phyloP scores from a whole-genome alignment of 139 green algal species.

The Haematococcus lacustris region DNA sequence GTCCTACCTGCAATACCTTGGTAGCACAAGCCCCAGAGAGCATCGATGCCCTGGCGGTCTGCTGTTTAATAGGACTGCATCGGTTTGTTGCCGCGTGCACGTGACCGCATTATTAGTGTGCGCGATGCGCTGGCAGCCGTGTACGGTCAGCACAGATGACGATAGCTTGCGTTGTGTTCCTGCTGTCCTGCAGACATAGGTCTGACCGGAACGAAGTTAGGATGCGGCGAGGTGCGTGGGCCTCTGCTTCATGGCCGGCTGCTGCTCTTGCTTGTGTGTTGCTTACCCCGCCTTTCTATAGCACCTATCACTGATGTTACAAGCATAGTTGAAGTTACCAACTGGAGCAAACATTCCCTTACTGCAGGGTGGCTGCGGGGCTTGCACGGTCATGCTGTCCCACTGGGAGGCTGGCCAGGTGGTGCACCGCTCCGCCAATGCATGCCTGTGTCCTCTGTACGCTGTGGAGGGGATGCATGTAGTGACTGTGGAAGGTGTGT shows the following conservation, averaged over 20 bases:
- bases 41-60: background rate
- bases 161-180: background rate
- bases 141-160: background rate
- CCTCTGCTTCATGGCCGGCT: background rate
- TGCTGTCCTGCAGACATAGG: constrained; percentile 48
- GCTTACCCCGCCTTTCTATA: background rate
- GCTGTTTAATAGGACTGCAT: background rate
- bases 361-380: constrained; percentile 78
- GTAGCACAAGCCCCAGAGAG: background rate
- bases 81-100: background rate
- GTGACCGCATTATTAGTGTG: background rate
- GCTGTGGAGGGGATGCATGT: constrained; percentile 84
- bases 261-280: background rate
- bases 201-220: constrained; percentile 89
- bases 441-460: constrained; percentile 92
- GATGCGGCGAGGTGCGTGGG: constrained; percentile 72
- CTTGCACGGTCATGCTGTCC: constrained; percentile 93
- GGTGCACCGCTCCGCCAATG: constrained; percentile 82
- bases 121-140: background rate
- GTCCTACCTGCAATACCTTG: too few relatives aligned
- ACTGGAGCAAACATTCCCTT: background rate
- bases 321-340: background rate
- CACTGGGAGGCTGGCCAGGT: constrained; percentile 44
- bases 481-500: constrained; percentile 83
- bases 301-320: background rate